These are phyloP conservation scores for Ilex paraguariensis DNA, from an alignment of 305 asterid genomes.

Conservation along the genomic window DNA sequence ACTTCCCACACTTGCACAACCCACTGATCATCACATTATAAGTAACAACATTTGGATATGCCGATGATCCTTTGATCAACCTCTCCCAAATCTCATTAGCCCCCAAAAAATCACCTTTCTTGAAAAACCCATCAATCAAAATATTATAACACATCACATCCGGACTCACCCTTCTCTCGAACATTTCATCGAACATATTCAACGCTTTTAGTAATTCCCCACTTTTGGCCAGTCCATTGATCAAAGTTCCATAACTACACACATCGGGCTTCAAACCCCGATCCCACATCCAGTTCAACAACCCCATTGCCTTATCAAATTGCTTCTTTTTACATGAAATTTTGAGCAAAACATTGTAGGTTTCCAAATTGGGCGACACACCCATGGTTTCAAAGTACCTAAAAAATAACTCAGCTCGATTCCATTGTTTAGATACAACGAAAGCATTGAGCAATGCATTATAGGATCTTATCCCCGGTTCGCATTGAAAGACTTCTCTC, in stretches of 20 bases:
- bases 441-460: slow-evolving; percentile 70
- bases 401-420: slow-evolving; percentile 62
- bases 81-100: slow-evolving; percentile 40
- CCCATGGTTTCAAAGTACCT: slow-evolving; percentile 58
- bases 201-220: slow-evolving; percentile 48
- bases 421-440: slow-evolving; percentile 54
- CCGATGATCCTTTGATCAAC: slow-evolving; percentile 43
- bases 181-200: slow-evolving; percentile 83
- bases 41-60: slow-evolving; percentile 63
- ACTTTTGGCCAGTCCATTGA: slow-evolving; percentile 52
- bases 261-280: slow-evolving; percentile 54
- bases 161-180: slow-evolving; percentile 55
- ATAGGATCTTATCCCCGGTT: slow-evolving; percentile 69
- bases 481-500: slow-evolving; percentile 63
- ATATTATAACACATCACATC: slow-evolving; percentile 76
- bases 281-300: slow-evolving; percentile 44
- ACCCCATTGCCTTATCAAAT: slow-evolving; percentile 45
- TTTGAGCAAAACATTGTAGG: slow-evolving; percentile 63
- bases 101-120: slow-evolving; percentile 43
- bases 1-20: slow-evolving; percentile 68
- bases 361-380: slow-evolving; percentile 56
- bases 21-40: slow-evolving; percentile 86
- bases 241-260: slow-evolving; percentile 69
- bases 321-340: slow-evolving; percentile 51
- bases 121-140: slow-evolving; percentile 64